Base-by-base conservation (phyloP, 441 rosid genomes). In the Adansonia rubrostipa region DNA sequence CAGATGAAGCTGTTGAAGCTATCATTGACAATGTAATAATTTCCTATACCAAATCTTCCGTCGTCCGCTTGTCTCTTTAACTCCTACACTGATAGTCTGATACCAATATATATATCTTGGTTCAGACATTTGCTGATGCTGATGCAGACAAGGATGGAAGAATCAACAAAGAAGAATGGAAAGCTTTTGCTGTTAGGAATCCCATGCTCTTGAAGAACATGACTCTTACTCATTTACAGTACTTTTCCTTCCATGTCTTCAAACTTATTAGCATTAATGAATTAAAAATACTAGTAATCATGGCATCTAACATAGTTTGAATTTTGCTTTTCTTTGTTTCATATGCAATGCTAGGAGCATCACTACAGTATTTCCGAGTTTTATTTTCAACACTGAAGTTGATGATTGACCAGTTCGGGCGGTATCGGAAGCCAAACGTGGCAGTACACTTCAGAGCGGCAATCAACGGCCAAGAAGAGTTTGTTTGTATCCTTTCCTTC, bases 211-310 rank as follows among this genome's bases (percentile, higher is more conserved):
- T 94, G 88, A 89, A 86, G 87, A 91, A 91, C 78, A 92, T 94
- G 98, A 94, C 98, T 80, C 93, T 92, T 78, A 94, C 97, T 73
- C 89, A 87, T 53, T 75, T 94, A 74, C 89, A 83, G 98, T 94
- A 91, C 44, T 24, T 53, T n/a, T 42, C 48, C 71, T 44, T 15
- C 44, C 19, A 53, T 53, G 17, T 53, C 1, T 28, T 11, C 67
- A 11, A 28, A 13, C 8, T 6, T 62, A 15, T 28, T 22, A n/a
- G 22, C 28, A 24, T 22, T 61, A 22, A 5, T 61, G 40, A 28
- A 17, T 4, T 24, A 62, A n/a, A 22, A 20, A 7, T 22, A 17
- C 33, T 19, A 11, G 15, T 51, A 51, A 51, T 62, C 28, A 11
- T 62, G 67, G 11, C 67, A 62, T 22, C 67, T 61, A 17, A 56